Percentiles rank a stretch among this genome's conserved stretches.
These are phyloP conservation scores for Myriosclerotinia duriaeana DNA, from an alignment of 2,329 filamentous ascomycete genomes.

Conservation along the genomic window DNA sequence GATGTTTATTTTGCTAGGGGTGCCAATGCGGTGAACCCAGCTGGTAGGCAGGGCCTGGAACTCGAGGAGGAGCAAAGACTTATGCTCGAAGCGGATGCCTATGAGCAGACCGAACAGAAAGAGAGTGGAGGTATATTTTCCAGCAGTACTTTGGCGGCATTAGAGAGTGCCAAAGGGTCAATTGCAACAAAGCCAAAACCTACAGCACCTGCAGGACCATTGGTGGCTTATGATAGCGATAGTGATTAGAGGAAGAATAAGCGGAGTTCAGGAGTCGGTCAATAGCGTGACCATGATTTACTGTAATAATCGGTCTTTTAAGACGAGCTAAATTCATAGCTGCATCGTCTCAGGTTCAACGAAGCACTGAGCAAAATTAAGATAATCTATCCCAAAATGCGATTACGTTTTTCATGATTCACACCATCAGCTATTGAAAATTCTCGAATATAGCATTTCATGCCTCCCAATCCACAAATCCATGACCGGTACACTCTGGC, in stretches of 20 bases:
- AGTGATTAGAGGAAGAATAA: slow-evolving; percentile 55
- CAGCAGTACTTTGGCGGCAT: slow-evolving; percentile 73
- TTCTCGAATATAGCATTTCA: slow-evolving; percentile 79
- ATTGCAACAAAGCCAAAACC: slow-evolving; percentile 53
- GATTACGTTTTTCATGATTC: not conserved
- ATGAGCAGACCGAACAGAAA: slow-evolving; percentile 44
- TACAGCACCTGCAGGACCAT: slow-evolving; percentile 60
- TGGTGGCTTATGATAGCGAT: slow-evolving; percentile 89
- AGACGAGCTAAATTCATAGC: slow-evolving; percentile 2
- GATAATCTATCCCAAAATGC: not conserved
- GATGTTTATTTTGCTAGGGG: slow-evolving; percentile 89
- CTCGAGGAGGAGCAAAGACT: slow-evolving; percentile 61
- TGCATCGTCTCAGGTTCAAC: not conserved
- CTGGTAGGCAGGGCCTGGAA: slow-evolving; percentile 59
- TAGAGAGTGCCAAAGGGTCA: slow-evolving; percentile 60
- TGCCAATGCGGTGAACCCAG: slow-evolving; percentile 62
- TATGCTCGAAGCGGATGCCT: slow-evolving; percentile 52
- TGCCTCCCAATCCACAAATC: slow-evolving; percentile 83
- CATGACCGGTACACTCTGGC: slow-evolving; percentile 73
- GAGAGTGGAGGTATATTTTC: slow-evolving; percentile 69
- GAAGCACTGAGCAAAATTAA: not conserved
- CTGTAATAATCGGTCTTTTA: slow-evolving; percentile 8
- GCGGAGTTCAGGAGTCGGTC: slow-evolving; percentile 27
- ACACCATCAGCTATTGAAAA: slow-evolving; percentile 70
- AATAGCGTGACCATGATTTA: slow-evolving; percentile 2